These are phyloP conservation scores for Gossypium longicalyx DNA, from an alignment of 345 rosid species.

Conservation along the genomic window DNA sequence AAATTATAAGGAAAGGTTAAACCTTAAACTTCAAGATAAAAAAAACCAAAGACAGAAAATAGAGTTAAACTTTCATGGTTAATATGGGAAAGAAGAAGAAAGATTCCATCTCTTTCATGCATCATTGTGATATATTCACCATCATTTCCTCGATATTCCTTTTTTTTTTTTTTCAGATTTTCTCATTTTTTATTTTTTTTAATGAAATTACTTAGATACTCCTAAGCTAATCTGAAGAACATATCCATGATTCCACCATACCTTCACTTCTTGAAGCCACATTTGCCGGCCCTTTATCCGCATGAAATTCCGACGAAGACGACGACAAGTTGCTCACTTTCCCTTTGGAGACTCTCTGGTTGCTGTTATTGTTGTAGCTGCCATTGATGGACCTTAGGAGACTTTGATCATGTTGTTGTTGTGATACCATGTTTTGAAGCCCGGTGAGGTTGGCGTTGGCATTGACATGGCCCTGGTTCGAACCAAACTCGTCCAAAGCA, in stretches of 20 bases:
- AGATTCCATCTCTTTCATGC: constrained; percentile 36
- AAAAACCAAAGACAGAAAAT: neutral
- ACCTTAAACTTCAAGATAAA: neutral
- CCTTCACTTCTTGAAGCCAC: constrained; percentile 46
- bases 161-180: neutral
- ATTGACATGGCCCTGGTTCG: constrained; percentile 32
- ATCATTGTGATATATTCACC: constrained; percentile 20
- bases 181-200: neutral
- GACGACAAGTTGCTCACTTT: constrained; percentile 22
- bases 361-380: constrained; percentile 23
- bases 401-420: constrained; percentile 27
- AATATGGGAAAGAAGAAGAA: constrained; percentile 23
- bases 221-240: constrained; percentile 77
- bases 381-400: constrained; percentile 40
- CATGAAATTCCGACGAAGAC: constrained; percentile 32
- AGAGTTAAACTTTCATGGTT: constrained; percentile 25
- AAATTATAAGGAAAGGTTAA: constrained; percentile 1
- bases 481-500: constrained; percentile 45
- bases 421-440: constrained; percentile 27
- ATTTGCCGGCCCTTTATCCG: constrained; percentile 35
- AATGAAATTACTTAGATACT: neutral
- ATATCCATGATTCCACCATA: constrained; percentile 85
- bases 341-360: constrained; percentile 31
- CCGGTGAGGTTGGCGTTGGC: constrained; percentile 31
- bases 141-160: constrained; percentile 5